phyloP scores from a whole-genome alignment of 257 asterid species.

The Penstemon davidsonii region DNA sequence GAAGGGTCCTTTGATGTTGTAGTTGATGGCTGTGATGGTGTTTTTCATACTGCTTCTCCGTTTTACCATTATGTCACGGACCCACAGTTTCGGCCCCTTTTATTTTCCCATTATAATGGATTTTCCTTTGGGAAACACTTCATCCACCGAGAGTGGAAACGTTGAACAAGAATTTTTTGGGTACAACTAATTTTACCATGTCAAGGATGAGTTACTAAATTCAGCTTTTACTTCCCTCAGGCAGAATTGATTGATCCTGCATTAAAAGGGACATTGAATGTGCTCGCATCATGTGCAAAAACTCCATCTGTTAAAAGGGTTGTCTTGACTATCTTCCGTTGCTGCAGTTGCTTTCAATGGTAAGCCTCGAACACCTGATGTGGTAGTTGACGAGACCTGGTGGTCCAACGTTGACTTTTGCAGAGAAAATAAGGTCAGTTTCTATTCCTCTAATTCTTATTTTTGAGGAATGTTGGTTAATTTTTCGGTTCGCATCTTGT shows the following conservation, averaged over 20 bases:
- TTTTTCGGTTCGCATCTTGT: background rate
- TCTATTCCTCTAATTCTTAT: background rate
- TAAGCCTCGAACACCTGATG: slow-evolving; percentile 58
- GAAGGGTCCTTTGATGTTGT: slow-evolving; percentile 46
- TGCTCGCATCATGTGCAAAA: slow-evolving; percentile 72
- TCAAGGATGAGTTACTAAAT: background rate
- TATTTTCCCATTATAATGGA: slow-evolving; percentile 25
- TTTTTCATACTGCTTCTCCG: slow-evolving; percentile 64
- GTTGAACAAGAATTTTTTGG: background rate
- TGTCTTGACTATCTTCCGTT: slow-evolving; percentile 72
- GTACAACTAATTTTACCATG: background rate
- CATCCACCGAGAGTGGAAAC: slow-evolving; percentile 34
- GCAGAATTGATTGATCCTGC: slow-evolving; percentile 82
- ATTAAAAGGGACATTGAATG: slow-evolving; percentile 76
- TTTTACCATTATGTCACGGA: slow-evolving; percentile 27
- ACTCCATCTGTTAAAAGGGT: slow-evolving; percentile 56
- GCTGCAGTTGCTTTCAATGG: slow-evolving; percentile 69
- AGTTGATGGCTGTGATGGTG: slow-evolving; percentile 53
- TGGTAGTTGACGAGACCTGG: slow-evolving; percentile 51
- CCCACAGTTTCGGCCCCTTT: slow-evolving; percentile 37
- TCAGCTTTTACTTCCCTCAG: slow-evolving; percentile 44
- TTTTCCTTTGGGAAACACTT: slow-evolving; percentile 34
- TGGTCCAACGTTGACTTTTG: slow-evolving; percentile 40
- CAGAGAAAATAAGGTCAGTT: slow-evolving; percentile 40
- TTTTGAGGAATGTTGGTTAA: background rate